Evolutionary conservation across 2,329 filamentous ascomycete genomes (phyloP), one percentile per base, ranked within the genome.

Genomic region (Tolypocladium pustulatum): DNA sequence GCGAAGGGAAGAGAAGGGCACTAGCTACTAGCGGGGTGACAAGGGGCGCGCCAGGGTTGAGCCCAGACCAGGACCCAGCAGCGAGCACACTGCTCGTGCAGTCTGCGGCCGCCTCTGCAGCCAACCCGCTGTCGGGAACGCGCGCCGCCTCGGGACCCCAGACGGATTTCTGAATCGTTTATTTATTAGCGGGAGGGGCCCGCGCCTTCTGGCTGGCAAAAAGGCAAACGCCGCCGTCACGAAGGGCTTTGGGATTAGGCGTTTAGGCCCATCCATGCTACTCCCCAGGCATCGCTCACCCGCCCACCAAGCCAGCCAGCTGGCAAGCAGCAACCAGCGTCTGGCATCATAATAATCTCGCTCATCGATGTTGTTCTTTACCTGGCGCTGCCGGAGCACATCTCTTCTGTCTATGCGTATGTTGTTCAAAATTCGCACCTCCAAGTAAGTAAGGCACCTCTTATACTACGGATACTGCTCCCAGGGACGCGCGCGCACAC

Each of bases 21-120:
- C 57, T 32, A 56, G 43, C 38, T 20, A 52, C 36, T 36, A 53
- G 54, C 40, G 40, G 51, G 57, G 52, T 12, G 41, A 51, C 41
- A 49, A 41, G 55, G 41, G 22, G 20, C 55, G 30, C 30, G 25
- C 41, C 22, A 20, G 55, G n/a, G 32, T n/a, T 38, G 37, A 51
- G 46, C 46, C 43, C 46, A 49, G 46, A 49, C 46, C 46, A 49
- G 49, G 49, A 32, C 49, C 62, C 60, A 60, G 61, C 53, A 54
- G 25, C 56, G 56, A 60, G 62, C 68, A 69, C 67, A 66, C 61
- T 63, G 65, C 64, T 67, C 59, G 65, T 71, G 70, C 69, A 67
- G 69, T 60, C 71, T 74, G 72, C 72, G 72, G 72, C 72, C 72
- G 65, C 60, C 65, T 71, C 71, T 74, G 71, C 70, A 69, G 67